Conservation (phyloP, 2,329 filamentous ascomycete genomes). For the Thermomyces lanuginosus region DNA sequence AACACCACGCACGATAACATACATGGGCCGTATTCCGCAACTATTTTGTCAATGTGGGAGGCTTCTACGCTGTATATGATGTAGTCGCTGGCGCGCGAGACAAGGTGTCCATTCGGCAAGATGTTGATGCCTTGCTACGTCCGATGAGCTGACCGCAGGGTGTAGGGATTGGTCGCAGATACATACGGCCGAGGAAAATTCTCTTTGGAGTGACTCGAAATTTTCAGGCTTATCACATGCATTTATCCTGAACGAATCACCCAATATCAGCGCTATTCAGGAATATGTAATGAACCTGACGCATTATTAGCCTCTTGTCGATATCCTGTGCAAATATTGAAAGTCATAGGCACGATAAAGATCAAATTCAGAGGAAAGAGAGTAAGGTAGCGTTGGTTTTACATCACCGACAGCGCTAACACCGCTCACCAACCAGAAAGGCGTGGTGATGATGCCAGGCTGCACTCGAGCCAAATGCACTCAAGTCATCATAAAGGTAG, state of each 20-base stretch:
- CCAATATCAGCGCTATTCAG: too few species aligned
- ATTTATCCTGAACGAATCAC: conserved; percentile 50
- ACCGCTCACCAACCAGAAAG: conserved; percentile 55
- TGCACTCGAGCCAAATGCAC: conserved; percentile 99
- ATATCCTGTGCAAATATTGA: conserved; percentile 3
- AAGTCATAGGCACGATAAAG: conserved; percentile 10
- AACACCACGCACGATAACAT: conserved; percentile 30
- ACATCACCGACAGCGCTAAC: conserved; percentile 82
- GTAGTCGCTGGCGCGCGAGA: conserved; percentile 91
- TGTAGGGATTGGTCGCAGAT: conserved; percentile 20
- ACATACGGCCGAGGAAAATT: conserved; percentile 78
- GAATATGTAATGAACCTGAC: conserved; percentile 10
- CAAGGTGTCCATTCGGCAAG: conserved; percentile 82
- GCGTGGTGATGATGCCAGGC: conserved; percentile 44
- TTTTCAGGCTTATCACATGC: conserved; percentile 88
- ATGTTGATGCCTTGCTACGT: conserved; percentile 72
- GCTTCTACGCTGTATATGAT: conserved; percentile 98
- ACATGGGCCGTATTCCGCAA: conserved; percentile 84
- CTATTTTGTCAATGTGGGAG: conserved; percentile 71
- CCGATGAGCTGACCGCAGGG: conserved; percentile 20
- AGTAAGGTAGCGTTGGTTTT: conserved; percentile 96
- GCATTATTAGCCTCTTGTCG: too few species aligned
- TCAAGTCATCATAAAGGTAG: conserved; percentile 84
- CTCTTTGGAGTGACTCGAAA: conserved; percentile 60
- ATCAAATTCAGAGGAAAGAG: conserved; percentile 64